Evolutionary conservation across 306 rosid genomes (phyloP).

Genomic region (Parietaria judaica): DNA sequence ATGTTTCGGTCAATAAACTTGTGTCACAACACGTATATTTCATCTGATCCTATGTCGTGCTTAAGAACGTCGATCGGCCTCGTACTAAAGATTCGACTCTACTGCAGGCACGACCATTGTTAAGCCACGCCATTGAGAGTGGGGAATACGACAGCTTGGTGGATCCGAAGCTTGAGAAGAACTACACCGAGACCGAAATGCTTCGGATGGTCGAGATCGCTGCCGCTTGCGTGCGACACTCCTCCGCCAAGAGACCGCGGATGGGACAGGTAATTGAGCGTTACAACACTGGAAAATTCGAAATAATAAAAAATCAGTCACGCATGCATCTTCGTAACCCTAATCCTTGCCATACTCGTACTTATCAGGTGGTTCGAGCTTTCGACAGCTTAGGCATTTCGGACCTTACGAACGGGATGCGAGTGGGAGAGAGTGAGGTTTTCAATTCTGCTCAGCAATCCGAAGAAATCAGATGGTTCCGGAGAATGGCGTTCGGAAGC

Average conservation of each 20-base stretch:
- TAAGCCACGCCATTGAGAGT: constrained; percentile 53
- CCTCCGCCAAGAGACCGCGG: constrained; percentile 68
- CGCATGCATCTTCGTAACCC: background rate
- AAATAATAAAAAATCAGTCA: background rate
- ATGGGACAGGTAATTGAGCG: constrained; percentile 89
- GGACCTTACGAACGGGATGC: constrained; percentile 82
- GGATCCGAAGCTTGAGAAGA: constrained; percentile 63
- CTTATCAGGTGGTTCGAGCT: constrained; percentile 78
- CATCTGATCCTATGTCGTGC: background rate
- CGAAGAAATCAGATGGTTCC: constrained; percentile 56
- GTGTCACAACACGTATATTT: background rate
- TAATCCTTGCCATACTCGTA: constrained; percentile 18
- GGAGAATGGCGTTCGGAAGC: constrained; percentile 70
- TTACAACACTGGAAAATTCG: background rate
- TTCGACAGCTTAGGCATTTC: constrained; percentile 56
- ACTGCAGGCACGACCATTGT: constrained; percentile 78
- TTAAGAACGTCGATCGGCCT: constrained; percentile 15
- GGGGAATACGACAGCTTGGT: constrained; percentile 45
- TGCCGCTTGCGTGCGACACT: constrained; percentile 82
- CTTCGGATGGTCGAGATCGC: constrained; percentile 65
- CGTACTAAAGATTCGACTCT: constrained; percentile 16
- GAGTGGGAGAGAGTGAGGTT: constrained; percentile 66
- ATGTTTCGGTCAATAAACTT: constrained; percentile 5
- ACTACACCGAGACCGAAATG: constrained; percentile 60
- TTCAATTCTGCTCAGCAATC: constrained; percentile 67